These are phyloP conservation scores for Lactifluus subvellereus DNA, from an alignment of 768 basidiomycete genomes.

Conservation along the genomic window DNA sequence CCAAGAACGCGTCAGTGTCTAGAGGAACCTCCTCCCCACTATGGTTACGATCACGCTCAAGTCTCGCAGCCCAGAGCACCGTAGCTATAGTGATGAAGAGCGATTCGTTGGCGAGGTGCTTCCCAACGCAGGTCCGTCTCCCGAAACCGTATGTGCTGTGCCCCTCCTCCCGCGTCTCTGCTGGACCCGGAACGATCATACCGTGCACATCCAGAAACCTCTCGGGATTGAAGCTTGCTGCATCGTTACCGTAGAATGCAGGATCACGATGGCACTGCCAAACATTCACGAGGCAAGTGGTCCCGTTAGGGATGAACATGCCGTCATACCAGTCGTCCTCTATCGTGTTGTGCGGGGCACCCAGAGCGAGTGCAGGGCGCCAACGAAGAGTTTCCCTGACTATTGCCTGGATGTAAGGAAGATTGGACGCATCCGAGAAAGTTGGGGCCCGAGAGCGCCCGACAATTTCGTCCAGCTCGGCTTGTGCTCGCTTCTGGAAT, in stretches of 20 bases:
- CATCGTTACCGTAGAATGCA: constrained; percentile 15
- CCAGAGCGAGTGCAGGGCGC: not conserved
- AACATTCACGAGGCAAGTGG: constrained; percentile 26
- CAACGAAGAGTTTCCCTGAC: not conserved
- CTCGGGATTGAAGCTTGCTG: constrained; percentile 21
- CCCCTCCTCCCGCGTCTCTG: constrained; percentile 13
- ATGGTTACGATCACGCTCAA: constrained; percentile 7
- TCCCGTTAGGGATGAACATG: constrained; percentile 33
- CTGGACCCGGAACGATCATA: not conserved
- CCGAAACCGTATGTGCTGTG: constrained; percentile 21
- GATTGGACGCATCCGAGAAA: not conserved
- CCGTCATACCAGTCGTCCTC: constrained; percentile 26
- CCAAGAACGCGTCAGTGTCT: not conserved
- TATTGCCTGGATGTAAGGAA: too few species aligned
- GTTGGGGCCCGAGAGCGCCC: constrained; percentile 7
- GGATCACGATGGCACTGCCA: not conserved
- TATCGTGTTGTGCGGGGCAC: constrained; percentile 1
- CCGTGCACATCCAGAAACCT: constrained; percentile 19
- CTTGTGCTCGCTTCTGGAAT: too few species aligned
- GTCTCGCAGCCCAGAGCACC: constrained; percentile 22
- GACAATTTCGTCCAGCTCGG: not conserved
- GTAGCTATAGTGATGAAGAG: constrained; percentile 24
- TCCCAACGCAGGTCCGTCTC: constrained; percentile 22
- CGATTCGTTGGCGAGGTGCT: constrained; percentile 20
- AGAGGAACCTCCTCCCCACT: constrained; percentile 2